Base-by-base conservation (phyloP, 139 green algal genomes). In the Yamagishiella unicocca region DNA sequence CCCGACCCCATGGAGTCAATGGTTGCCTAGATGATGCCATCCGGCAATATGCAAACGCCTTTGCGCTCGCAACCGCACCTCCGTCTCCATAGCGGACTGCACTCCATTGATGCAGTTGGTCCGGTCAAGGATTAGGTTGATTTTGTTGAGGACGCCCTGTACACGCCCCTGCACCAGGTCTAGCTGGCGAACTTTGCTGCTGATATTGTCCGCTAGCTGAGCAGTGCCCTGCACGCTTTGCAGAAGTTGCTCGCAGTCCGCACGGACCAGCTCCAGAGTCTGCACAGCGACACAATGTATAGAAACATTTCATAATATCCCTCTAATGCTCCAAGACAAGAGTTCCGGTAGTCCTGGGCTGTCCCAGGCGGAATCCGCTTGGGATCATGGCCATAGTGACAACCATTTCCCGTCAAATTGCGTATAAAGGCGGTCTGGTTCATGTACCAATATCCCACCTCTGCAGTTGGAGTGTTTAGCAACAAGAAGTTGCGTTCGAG, bases 141-240 rank as follows among this genome's bases (percentile, higher is more conserved):
- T 91, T 45, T 93, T 90, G 9, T 62, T 77, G 37, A 95, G 85
- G 21, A 91, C 86, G 5, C 66, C 87, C 21, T 40, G 77, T 40
- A 98, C 95, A 27, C 92, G 91, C 0, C 89, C 94, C 87, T 98
- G 95, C 24, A 93, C 94, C 8, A 88, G 74, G 91, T 99, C 96
- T 31, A 99, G 89, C 71, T 72, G 76, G 1, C 90, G 90, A 4
- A 97, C 95, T 85, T 97, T 98, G 67, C 90, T 89, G 88, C 93
- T 97, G 45, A 99, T 98, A 45, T 93, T 92, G 67, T 98, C 94
- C 10, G 96, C 96, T 1, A 98, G 90, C 21, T 90, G 76, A 9
- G 96, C 93, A 2, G 97, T 98, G 73, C 76, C 64, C 21, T 82
- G 62, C 9, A 98, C 96, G 81, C 89, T 93, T 14, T 37, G 67